phyloP scores from a whole-genome alignment of 2,329 filamentous ascomycete genomes.

The Colletotrichum chlorophyti region DNA sequence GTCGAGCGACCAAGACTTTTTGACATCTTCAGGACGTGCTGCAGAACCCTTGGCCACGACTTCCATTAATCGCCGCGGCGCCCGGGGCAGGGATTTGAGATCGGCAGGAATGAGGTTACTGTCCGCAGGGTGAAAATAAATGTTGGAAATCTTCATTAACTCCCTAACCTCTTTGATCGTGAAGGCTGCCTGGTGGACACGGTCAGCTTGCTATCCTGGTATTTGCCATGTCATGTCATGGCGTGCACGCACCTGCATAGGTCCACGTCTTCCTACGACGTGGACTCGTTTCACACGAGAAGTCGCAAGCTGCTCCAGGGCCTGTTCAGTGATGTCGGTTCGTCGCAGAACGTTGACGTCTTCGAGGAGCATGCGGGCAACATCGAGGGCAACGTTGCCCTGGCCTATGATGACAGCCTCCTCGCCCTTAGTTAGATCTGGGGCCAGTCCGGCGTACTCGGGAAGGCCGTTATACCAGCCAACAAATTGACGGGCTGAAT shows the following conservation, averaged over 20 bases:
- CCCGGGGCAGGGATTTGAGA: conserved; percentile 73
- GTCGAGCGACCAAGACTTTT: conserved; percentile 82
- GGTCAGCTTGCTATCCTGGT: not conserved
- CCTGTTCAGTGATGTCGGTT: conserved; percentile 90
- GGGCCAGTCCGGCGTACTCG: conserved; percentile 75
- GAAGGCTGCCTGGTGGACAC: conserved; percentile 77
- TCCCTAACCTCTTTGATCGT: conserved; percentile 96
- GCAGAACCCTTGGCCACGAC: conserved; percentile 78
- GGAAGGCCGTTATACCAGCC: conserved; percentile 99
- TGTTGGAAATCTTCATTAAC: conserved; percentile 76
- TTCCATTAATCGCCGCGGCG: conserved; percentile 79
- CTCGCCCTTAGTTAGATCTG: conserved; percentile 76
- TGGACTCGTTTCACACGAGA: conserved; percentile 82
- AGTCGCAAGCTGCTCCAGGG: conserved; percentile 73
- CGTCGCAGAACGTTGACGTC: conserved; percentile 75
- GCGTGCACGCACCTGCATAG: conserved; percentile 74
- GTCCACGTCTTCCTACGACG: conserved; percentile 88
- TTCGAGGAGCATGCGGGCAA: conserved; percentile 85
- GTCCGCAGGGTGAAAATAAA: conserved; percentile 76
- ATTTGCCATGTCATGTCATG: too few relatives aligned
- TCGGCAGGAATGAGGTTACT: conserved; percentile 70
- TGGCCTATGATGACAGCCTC: conserved; percentile 91
- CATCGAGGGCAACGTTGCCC: conserved; percentile 94
- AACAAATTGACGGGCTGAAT: conserved; percentile 91
- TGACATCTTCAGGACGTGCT: conserved; percentile 51